A percentile compares a stretch with the other conserved stretches of the same genome.
Evolutionary conservation across 768 basidiomycete species (phyloP).

Genomic region (Tricholoma saponaceum): DNA sequence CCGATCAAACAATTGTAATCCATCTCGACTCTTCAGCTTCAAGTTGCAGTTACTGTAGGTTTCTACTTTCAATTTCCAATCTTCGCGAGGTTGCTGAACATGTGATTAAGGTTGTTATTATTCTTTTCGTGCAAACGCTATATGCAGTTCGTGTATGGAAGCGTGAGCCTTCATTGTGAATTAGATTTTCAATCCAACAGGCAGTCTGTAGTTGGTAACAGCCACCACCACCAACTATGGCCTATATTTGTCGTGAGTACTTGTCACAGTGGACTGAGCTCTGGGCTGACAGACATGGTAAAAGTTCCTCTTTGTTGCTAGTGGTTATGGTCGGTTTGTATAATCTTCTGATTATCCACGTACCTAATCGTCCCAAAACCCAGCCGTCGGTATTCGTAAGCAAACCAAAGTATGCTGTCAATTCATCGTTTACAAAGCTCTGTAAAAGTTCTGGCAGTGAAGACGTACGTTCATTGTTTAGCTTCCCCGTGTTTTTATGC

Average conservation of each 20-base stretch:
- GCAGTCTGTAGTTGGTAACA: slow-evolving; percentile 12
- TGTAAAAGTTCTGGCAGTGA: slow-evolving; percentile 6
- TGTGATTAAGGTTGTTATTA: slow-evolving; percentile 18
- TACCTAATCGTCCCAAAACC: not conserved
- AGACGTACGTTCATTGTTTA: slow-evolving; percentile 12
- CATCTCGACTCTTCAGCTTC: slow-evolving; percentile 11
- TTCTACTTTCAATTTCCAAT: not conserved
- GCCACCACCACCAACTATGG: slow-evolving; percentile 16
- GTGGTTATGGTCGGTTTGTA: slow-evolving; percentile 17
- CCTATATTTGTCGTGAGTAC: slow-evolving; percentile 14
- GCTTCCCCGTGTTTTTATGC: not conserved
- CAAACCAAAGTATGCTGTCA: not conserved
- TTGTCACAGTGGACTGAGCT: not conserved
- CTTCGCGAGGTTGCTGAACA: not conserved
- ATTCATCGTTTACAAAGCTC: not conserved
- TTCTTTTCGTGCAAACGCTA: slow-evolving; percentile 24
- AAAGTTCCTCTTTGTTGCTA: slow-evolving; percentile 9
- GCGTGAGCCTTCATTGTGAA: slow-evolving; percentile 15
- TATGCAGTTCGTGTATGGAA: slow-evolving; percentile 27
- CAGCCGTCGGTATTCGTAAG: slow-evolving; percentile 19
- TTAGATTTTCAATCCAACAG: not conserved
- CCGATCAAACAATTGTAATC: not conserved
- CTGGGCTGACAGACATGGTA: not conserved
- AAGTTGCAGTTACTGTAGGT: slow-evolving; percentile 22
- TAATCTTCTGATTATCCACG: not conserved